Base-by-base conservation (phyloP, 2,329 filamentous ascomycete genomes). In the Aspergillus melleus region DNA sequence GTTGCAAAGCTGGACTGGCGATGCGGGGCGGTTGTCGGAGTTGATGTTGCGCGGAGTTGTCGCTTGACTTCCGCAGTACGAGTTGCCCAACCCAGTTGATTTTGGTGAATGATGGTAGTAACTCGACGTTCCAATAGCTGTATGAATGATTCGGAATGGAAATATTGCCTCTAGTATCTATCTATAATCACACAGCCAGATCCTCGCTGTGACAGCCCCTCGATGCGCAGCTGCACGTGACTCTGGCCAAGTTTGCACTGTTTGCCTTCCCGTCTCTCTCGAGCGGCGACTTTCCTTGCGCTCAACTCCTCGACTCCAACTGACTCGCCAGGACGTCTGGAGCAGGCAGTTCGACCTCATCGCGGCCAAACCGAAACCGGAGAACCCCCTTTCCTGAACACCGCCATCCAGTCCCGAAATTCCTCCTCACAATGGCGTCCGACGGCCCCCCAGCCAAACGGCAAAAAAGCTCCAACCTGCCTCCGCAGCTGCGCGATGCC, bases 391-490 rank as follows among this genome's bases (percentile, higher is more conserved):
- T 2, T 10, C 12, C 11, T 10, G n/a, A 46, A 36, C 14, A 11
- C n/a, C 24, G 12, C n/a, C 20, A n/a, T 19, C 44, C 30, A 24
- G 16, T 19, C 53, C 24, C n/a, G 10, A 39, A 30, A 12, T 26
- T 24, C 20, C 36, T 52, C 16, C 44, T 24, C 54, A 65, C 55
- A 53, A 77, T 77, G 75, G 68, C 72, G 54, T 67, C 72, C 57
- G 65, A 74, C 57, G 75, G 75, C 29, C 75, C 75, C 32, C 74
- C 75, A 49, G 73, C 74, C 64, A 77, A 77, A 66, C 66, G 74
- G 68, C 75, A 69, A 60, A 77, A 76, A 62, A 72, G 69, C 64
- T 70, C 70, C 57, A 72, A 74, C 52, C 68, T 76, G 14, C 74
- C 74, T 50, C 62, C 68, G 55, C 68, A 70, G 52, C 66, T 77